Evolutionary conservation across 305 asterid species (phyloP).

Genomic region (Coffea humblotiana): DNA sequence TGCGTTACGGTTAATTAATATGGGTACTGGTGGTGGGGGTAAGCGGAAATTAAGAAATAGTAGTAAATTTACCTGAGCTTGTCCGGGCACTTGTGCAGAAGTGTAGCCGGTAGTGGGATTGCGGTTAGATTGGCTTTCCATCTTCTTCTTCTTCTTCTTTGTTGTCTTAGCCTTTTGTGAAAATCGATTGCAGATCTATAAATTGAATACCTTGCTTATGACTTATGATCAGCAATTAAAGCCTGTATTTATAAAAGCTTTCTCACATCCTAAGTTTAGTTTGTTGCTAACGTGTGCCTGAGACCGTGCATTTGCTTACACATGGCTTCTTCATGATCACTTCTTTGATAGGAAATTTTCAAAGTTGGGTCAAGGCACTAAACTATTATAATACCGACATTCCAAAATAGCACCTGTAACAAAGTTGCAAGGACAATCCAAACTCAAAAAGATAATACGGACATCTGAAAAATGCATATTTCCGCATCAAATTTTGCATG

Average conservation of each 20-base stretch:
- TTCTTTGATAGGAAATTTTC: neutral
- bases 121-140: conserved; percentile 50
- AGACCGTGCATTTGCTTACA: conserved; percentile 30
- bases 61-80: conserved; percentile 47
- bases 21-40: too few species aligned
- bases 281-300: conserved; percentile 15
- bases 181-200: neutral
- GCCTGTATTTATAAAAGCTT: conserved; percentile 29
- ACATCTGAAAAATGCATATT: too few species aligned
- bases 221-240: too few species aligned
- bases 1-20: neutral
- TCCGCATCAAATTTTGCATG: too few species aligned
- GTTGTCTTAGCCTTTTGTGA: neutral
- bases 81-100: conserved; percentile 39
- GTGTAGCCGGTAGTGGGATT: conserved; percentile 18
- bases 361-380: neutral
- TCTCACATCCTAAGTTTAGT: neutral
- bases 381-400: too few species aligned
- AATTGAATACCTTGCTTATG: neutral
- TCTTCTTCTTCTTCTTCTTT: conserved; percentile 13
- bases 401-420: too few species aligned
- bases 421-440: too few species aligned
- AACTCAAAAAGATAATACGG: too few species aligned
- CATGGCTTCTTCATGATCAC: conserved; percentile 18
- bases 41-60: too few species aligned